Evolutionary conservation across 352 stramenopile genomes (phyloP).

Genomic region (Phytophthora citricola): DNA sequence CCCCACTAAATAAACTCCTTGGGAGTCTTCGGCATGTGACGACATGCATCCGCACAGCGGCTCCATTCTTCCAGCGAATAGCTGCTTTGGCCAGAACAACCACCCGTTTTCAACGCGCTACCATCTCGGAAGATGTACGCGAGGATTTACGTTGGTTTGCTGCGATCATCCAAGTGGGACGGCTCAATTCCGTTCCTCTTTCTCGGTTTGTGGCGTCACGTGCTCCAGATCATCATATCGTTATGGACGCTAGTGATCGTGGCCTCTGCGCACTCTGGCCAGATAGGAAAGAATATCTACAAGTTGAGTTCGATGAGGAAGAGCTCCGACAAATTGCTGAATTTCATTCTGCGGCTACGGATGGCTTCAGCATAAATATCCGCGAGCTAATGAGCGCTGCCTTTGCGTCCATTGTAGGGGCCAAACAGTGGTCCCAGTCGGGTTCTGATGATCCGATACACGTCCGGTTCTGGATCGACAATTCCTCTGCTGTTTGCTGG

Average conservation of each 20-base stretch:
- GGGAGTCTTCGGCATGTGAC: no score
- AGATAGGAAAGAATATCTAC: background rate
- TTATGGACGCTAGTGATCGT: slow-evolving; percentile 16
- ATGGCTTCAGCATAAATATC: slow-evolving; percentile 9
- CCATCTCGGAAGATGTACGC: background rate
- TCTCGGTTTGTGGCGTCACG: background rate
- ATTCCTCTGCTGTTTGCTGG: slow-evolving; percentile 9
- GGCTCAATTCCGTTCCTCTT: background rate
- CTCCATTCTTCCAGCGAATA: no score
- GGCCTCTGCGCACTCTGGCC: slow-evolving; percentile 9
- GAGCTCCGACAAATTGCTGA: background rate
- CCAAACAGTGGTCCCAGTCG: background rate
- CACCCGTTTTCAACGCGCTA: background rate
- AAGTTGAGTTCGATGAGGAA: slow-evolving; percentile 12
- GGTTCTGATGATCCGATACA: background rate
- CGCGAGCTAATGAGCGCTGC: background rate
- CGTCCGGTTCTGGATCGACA: slow-evolving; percentile 24
- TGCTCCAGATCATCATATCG: background rate
- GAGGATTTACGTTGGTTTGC: slow-evolving; percentile 16
- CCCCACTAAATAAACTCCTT: no score
- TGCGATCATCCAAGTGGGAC: background rate
- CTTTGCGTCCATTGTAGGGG: slow-evolving; percentile 10
- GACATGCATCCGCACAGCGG: no score
- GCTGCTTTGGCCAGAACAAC: no score
- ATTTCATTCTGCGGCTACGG: background rate